Base-by-base conservation (phyloP, 2,329 filamentous ascomycete species). In the Alternaria ventricosa region DNA sequence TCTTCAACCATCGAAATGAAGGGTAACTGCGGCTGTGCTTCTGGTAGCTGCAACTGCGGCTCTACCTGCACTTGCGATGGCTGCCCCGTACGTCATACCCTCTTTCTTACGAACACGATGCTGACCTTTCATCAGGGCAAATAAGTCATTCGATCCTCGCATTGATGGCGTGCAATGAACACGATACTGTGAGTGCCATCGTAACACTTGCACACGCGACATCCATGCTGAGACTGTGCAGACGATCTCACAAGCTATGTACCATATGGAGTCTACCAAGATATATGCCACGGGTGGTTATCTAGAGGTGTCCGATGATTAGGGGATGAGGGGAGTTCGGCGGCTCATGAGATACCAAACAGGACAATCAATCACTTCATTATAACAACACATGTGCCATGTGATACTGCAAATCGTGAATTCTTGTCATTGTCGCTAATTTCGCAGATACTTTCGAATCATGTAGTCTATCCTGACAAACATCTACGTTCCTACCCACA, bases 11-110 rank as follows among this genome's bases (percentile, higher is more conserved):
- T 57, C 61, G 60, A 41, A 69, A 69, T 63, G 56, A 71, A 67
- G 61, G 69, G 69, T 46, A 71, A 73, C 71, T 74, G 71, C 61
- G 71, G 71, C 58, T 75, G 73, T 63, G 62, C 68, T 55, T 61
- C 69, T 18, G 68, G 66, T 18, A 54, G 62, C 53, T 75, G 73
- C 71, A 70, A 65, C 65, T 75, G 73, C 67, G 73, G 71, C 36
- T 25, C 63, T 9, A 58, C 27, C 51, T 75, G 73, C 71, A 61
- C 53, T 41, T 75, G 73, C 65, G 71, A 72, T 56, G 67, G 60
- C 63, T 75, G 71, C 71, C 71, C 71, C 36, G 73, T 75, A 74
- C 8, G 72, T 63, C 10, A 22, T 49, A 1, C 20, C 33, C 20
- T 20, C 11, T 27, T 8, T 22, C 27, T 11, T 43, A 11, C 9